Percentiles rank a stretch among this genome's conserved stretches.
phyloP scores from a whole-genome alignment of 805 yeast species.

The Teunomyces cretensis region DNA sequence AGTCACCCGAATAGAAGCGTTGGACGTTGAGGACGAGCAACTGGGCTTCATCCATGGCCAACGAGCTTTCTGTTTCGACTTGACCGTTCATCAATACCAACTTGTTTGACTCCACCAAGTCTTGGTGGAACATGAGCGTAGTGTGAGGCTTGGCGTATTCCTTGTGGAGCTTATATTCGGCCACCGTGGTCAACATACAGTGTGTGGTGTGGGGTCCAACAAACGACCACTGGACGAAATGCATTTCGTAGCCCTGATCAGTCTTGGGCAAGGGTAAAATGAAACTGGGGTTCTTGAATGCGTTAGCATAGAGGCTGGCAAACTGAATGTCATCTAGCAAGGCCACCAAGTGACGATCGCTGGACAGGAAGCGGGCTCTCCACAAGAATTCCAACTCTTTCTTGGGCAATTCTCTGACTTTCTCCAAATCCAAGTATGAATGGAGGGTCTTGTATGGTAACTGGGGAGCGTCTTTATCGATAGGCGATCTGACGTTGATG shows the following conservation, averaged over 20 bases:
- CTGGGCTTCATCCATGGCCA: slow-evolving; percentile 76
- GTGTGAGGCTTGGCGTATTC: slow-evolving; percentile 97
- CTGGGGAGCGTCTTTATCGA: slow-evolving; percentile 33
- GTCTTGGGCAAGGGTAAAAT: slow-evolving; percentile 86
- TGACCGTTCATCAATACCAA: slow-evolving; percentile 83
- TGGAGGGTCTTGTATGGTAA: slow-evolving; percentile 69
- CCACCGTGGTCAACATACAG: slow-evolving; percentile 85
- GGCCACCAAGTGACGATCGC: slow-evolving; percentile 65
- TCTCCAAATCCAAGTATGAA: slow-evolving; percentile 69
- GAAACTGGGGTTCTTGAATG: slow-evolving; percentile 75
- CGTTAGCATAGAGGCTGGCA: slow-evolving; percentile 60
- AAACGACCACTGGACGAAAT: slow-evolving; percentile 91
- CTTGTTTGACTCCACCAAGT: slow-evolving; percentile 57
- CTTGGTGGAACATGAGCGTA: slow-evolving; percentile 83
- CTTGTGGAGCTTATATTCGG: slow-evolving; percentile 85
- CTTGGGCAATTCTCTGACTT: slow-evolving; percentile 52
- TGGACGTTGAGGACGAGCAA: slow-evolving; percentile 72
- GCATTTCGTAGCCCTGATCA: slow-evolving; percentile 66
- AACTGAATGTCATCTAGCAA: slow-evolving; percentile 57
- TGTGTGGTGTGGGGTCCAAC: slow-evolving; percentile 83
- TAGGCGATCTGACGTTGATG: slow-evolving; percentile 34
- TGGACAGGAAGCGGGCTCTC: slow-evolving; percentile 78
- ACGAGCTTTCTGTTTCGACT: slow-evolving; percentile 67
- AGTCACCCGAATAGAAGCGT: slow-evolving; percentile 75
- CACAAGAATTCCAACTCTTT: slow-evolving; percentile 78